Evolutionary conservation across 306 rosid species (phyloP).

Genomic region (Chamaecrista fasciculata): DNA sequence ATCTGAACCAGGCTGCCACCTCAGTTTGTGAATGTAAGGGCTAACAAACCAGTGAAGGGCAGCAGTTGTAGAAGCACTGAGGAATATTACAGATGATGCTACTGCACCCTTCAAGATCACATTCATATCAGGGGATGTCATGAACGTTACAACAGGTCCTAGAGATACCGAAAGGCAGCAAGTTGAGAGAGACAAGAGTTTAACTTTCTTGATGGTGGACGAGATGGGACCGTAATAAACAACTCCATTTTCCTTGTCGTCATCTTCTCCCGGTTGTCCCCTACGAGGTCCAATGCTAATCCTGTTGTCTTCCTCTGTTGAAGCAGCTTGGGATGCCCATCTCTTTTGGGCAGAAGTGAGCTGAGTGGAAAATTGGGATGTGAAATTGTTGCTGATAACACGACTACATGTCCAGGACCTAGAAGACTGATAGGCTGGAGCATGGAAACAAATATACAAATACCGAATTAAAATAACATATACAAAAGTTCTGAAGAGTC

Average conservation of each 20-base stretch:
- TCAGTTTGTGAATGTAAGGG: slow-evolving; percentile 86
- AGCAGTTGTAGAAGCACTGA: slow-evolving; percentile 72
- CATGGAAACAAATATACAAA: slow-evolving; percentile 16
- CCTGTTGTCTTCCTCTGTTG: slow-evolving; percentile 59
- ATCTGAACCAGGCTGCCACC: slow-evolving; percentile 94
- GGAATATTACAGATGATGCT: slow-evolving; percentile 76
- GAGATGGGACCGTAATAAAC: slow-evolving; percentile 83
- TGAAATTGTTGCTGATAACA: slow-evolving; percentile 24
- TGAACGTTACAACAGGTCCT: slow-evolving; percentile 90
- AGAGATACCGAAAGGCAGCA: slow-evolving; percentile 92
- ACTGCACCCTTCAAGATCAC: slow-evolving; percentile 93
- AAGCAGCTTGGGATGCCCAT: slow-evolving; percentile 63
- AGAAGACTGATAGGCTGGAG: slow-evolving; percentile 54
- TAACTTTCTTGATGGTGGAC: slow-evolving; percentile 76
- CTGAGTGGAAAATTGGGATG: slow-evolving; percentile 27
- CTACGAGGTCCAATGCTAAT: slow-evolving; percentile 89
- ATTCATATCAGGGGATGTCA: slow-evolving; percentile 90
- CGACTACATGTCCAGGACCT: slow-evolving; percentile 38
- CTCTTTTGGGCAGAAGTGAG: slow-evolving; percentile 49
- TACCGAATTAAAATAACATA: neutral
- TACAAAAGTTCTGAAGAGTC: slow-evolving; percentile 5
- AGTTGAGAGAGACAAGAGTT: slow-evolving; percentile 88
- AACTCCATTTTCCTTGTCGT: slow-evolving; percentile 58
- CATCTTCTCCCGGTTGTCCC: slow-evolving; percentile 44
- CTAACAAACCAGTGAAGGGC: slow-evolving; percentile 91